Evolutionary conservation across 768 basidiomycete genomes (phyloP).

Genomic region (Lactarius psammicola): DNA sequence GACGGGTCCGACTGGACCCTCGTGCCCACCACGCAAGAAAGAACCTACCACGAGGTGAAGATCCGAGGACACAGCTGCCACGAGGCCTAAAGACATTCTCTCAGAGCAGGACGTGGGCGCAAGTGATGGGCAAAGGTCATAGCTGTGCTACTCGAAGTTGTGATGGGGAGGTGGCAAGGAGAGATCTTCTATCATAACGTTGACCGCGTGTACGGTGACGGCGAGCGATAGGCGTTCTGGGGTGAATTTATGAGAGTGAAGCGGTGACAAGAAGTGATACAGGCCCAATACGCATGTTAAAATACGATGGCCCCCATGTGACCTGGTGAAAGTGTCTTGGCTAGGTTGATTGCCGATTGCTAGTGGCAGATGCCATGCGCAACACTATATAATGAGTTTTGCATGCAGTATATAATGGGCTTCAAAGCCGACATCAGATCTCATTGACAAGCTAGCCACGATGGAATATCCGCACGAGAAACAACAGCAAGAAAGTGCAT

Average conservation of each 20-base stretch:
- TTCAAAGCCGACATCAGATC: not conserved
- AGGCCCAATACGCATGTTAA: not conserved
- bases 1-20: not conserved
- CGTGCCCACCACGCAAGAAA: no score
- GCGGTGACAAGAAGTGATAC: not conserved
- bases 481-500: not conserved
- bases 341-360: not conserved
- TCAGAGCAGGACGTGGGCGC: not conserved
- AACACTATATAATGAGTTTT: not conserved
- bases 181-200: not conserved
- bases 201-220: not conserved
- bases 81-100: not conserved
- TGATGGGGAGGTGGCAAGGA: not conserved
- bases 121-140: not conserved
- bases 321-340: not conserved
- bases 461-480: not conserved
- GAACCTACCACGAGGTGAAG: not conserved
- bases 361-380: not conserved
- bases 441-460: not conserved
- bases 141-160: not conserved
- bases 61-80: not conserved
- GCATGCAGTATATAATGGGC: no score
- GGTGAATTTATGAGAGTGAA: not conserved
- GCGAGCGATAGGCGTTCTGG: not conserved
- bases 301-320: not conserved